Percentiles rank a stretch among this genome's conserved stretches.
Conservation (phyloP, 169 alveolate genomes). For the Cryptosporidium canis region DNA sequence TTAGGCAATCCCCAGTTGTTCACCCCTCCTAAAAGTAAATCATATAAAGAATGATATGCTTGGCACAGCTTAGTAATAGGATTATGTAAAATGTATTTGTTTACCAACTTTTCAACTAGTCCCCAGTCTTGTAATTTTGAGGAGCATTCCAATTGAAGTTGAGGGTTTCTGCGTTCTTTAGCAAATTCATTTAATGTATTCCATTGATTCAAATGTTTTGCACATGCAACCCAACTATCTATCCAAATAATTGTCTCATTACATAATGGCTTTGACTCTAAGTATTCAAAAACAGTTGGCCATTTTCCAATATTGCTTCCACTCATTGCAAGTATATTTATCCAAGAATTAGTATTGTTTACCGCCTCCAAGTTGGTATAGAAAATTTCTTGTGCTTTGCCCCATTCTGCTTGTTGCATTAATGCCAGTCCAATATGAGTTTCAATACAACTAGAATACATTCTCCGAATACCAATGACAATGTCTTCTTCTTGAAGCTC, state of each 20-base stretch:
- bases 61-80: constrained; percentile 73
- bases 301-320: neutral
- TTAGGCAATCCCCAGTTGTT: constrained; percentile 4
- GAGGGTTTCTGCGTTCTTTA: constrained; percentile 77
- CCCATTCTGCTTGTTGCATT: constrained; percentile 73
- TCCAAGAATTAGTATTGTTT: neutral
- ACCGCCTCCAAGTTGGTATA: constrained; percentile 31
- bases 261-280: neutral
- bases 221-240: constrained; percentile 80
- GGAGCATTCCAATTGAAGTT: constrained; percentile 75
- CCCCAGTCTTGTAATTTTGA: constrained; percentile 79
- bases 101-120: constrained; percentile 73
- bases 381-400: constrained; percentile 68
- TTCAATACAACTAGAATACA: constrained; percentile 57
- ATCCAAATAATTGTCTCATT: constrained; percentile 78
- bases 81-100: constrained; percentile 73
- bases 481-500: constrained; percentile 65
- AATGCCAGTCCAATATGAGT: constrained; percentile 58
- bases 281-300: neutral
- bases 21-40: constrained; percentile 26
- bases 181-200: constrained; percentile 78
- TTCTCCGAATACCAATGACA: constrained; percentile 55
- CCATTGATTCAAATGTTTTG: constrained; percentile 81
- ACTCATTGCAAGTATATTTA: neutral
- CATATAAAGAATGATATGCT: constrained; percentile 69